A percentile compares a stretch with the other conserved stretches of the same genome.
Conservation (phyloP, 805 yeast genomes). For the Millerozyma miso region DNA sequence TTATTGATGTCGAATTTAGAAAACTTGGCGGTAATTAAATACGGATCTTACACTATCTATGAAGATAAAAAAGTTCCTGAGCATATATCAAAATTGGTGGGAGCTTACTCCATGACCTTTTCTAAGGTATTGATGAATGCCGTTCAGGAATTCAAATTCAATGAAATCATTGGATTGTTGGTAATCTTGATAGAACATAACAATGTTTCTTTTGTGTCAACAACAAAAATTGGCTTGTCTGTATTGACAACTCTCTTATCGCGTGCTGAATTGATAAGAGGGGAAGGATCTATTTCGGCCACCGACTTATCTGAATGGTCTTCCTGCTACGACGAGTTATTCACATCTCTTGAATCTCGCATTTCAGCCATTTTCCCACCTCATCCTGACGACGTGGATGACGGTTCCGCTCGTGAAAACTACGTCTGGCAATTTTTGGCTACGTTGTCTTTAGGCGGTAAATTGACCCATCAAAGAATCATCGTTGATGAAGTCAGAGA, state of each 20-base stretch:
- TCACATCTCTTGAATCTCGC: conserved; percentile 74
- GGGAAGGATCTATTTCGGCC: conserved; percentile 61
- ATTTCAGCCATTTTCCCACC: conserved; percentile 81
- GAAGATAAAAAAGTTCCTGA: conserved; percentile 48
- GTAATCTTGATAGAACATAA: conserved; percentile 67
- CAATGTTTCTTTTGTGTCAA: conserved; percentile 62
- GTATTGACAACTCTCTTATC: conserved; percentile 86
- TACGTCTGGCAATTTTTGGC: conserved; percentile 98
- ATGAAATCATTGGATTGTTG: conserved; percentile 73
- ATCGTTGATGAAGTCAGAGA: conserved; percentile 93
- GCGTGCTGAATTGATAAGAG: conserved; percentile 86
- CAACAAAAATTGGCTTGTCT: conserved; percentile 78
- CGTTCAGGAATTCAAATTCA: conserved; percentile 74
- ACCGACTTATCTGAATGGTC: conserved; percentile 69
- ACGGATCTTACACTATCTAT: conserved; percentile 75
- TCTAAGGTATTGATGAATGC: conserved; percentile 81
- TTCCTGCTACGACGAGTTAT: conserved; percentile 73
- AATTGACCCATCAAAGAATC: conserved; percentile 83
- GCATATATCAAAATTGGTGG: conserved; percentile 56
- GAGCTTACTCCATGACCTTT: conserved; percentile 73
- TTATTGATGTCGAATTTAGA: conserved; percentile 77
- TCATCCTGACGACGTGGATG: conserved; percentile 44
- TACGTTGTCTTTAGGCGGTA: conserved; percentile 86
- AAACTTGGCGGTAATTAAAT: conserved; percentile 68
- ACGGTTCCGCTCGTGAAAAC: conserved; percentile 51